Percentiles rank a stretch among this genome's conserved stretches.
Evolutionary conservation across 2,329 filamentous ascomycete genomes (phyloP).

Genomic region (Metarhizium sp.): DNA sequence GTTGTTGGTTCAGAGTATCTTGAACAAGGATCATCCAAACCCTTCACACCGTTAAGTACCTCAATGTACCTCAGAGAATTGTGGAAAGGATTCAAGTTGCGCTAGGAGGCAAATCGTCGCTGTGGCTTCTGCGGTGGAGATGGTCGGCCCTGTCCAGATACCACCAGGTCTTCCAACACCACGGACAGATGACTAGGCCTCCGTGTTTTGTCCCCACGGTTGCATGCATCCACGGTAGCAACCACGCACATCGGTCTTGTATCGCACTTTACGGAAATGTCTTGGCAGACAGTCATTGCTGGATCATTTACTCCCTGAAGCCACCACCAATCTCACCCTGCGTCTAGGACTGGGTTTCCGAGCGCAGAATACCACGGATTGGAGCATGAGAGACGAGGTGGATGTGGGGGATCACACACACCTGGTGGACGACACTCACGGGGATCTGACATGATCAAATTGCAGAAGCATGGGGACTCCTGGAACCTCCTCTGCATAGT

Average conservation of each 20-base stretch:
- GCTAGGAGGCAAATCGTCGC: background rate
- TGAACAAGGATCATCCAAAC: background rate
- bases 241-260: slow-evolving; percentile 9
- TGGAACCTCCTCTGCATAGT: background rate
- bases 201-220: slow-evolving; percentile 1
- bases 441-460: slow-evolving; percentile 3
- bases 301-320: slow-evolving; percentile 1
- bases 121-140: background rate
- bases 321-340: slow-evolving; percentile 5
- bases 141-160: background rate
- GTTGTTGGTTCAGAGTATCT: background rate
- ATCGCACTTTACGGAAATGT: background rate
- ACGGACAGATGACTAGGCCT: background rate
- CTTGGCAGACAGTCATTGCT: slow-evolving; percentile 3
- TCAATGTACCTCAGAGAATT: background rate
- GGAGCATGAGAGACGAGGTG: background rate
- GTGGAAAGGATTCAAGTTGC: background rate
- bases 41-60: background rate
- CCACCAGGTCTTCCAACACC: slow-evolving; percentile 1
- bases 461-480: background rate
- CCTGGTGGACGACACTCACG: background rate
- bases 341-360: slow-evolving; percentile 2
- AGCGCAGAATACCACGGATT: slow-evolving; percentile 2
- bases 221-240: slow-evolving; percentile 11
- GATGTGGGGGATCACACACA: slow-evolving; percentile 3